phyloP scores from a whole-genome alignment of 2,329 filamentous ascomycete genomes.

The Colletotrichum australisinense region DNA sequence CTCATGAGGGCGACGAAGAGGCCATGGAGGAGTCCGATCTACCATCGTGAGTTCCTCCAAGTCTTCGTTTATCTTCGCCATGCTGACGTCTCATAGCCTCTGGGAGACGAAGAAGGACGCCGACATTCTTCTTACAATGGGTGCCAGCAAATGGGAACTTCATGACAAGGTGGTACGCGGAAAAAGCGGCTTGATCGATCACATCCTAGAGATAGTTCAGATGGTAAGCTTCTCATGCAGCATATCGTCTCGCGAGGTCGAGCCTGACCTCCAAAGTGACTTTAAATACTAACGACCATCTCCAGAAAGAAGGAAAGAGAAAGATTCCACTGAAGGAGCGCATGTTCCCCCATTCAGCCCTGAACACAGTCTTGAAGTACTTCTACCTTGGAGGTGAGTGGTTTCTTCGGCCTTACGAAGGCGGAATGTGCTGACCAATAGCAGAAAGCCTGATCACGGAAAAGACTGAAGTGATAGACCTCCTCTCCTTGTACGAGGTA shows the following conservation, averaged over 20 bases:
- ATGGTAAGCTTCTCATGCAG: neutral
- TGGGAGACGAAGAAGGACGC: conserved; percentile 4
- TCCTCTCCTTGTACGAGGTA: conserved; percentile 9
- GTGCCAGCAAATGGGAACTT: neutral
- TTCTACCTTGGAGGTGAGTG: conserved; percentile 12
- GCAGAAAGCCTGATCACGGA: neutral
- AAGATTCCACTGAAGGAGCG: conserved; percentile 12
- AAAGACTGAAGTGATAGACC: conserved; percentile 1
- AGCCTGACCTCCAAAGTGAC: too few species aligned
- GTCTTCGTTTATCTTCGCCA: too few species aligned
- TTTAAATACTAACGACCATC: neutral
- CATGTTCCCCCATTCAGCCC: neutral
- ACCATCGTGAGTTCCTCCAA: neutral
- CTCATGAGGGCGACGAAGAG: neutral
- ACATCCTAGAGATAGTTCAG: neutral
- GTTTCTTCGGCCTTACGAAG: too few species aligned
- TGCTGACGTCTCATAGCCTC: neutral
- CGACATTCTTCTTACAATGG: conserved; percentile 2
- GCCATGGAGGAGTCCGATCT: neutral
- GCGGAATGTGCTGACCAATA: too few species aligned
- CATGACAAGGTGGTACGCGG: conserved; percentile 16
- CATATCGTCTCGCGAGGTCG: neutral
- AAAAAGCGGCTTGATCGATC: neutral
- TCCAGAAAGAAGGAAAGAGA: neutral
- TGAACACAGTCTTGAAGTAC: conserved; percentile 4